Base-by-base conservation (phyloP, 2,329 filamentous ascomycete genomes). In the Colletotrichum theobromicola region DNA sequence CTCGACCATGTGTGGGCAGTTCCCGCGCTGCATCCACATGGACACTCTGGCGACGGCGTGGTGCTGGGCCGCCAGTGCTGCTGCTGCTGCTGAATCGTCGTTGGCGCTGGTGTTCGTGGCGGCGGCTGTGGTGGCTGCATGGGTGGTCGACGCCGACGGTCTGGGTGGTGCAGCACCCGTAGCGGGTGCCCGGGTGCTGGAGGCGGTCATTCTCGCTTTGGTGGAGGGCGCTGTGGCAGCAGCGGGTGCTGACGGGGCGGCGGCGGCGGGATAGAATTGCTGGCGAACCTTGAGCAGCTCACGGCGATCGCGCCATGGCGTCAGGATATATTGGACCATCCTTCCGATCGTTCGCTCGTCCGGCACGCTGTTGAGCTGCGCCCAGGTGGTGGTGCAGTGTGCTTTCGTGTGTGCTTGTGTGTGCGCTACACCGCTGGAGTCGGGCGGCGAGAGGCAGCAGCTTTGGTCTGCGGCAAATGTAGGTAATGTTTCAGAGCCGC, bases 1-100 rank as follows among this genome's bases (percentile, higher is more conserved):
- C 84, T 96, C 94, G 68, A 96, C 90, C 83, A 95, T 88, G 85
- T 96, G 93, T 69, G 94, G 94, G 76, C 95, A 93, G 79, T 91
- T 91, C 77, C 92, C 92, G 81, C 93, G 90, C 79, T 93, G 89
- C 88, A 93, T 91, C 93, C 93, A 94, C 84, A 93, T 89, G 55
- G 89, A 88, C 63, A 93, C 90, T 65, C 88, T 86, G 65, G 90
- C 88, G 63, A 93, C 90, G 72, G 90, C 88, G 65, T 81, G 78
- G 75, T 87, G 83, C 79, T 86, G 85, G 74, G 83, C 81, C 70
- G 81, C 72, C 70, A 79, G 76, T 74, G 79, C 76, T 50, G 76
- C 75, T 71, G 77, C 57, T 30, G 57, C 18, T 12, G 57, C 57
- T 58, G 61, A 28, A 53, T 32, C 16, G 28, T 32, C 57, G 57